Percentiles rank a stretch among this genome's conserved stretches.
These are phyloP conservation scores for Chrysochromulina tobinii DNA, from an alignment of 78 protist species.

Conservation along the genomic window DNA sequence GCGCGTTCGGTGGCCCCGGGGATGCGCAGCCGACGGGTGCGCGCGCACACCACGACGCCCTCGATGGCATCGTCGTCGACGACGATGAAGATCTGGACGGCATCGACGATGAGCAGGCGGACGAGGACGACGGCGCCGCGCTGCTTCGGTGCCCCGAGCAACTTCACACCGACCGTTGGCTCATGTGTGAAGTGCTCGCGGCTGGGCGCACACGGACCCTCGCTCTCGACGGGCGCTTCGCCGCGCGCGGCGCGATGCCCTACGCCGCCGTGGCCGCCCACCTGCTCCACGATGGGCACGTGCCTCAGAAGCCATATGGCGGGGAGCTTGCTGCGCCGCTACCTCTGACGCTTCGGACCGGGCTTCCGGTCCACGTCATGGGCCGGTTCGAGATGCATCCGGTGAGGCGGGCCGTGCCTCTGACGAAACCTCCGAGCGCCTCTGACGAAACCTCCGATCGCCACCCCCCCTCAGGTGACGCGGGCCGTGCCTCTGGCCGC, in stretches of 20 bases:
- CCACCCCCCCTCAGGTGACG: too few relatives aligned
- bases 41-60: too few relatives aligned
- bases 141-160: neutral
- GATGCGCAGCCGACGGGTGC: too few relatives aligned
- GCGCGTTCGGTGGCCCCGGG: too few relatives aligned
- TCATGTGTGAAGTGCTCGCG: neutral
- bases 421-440: too few relatives aligned
- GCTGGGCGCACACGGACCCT: neutral
- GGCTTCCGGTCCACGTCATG: neutral
- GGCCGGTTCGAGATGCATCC: neutral
- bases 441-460: too few relatives aligned
- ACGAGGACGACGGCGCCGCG: too few relatives aligned
- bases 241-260: neutral
- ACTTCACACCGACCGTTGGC: neutral
- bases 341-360: neutral
- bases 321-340: neutral
- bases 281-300: neutral
- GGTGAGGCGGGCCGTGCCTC: too few relatives aligned
- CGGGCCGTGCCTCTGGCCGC: too few relatives aligned
- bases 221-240: neutral
- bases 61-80: too few relatives aligned
- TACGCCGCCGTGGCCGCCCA: neutral
- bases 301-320: neutral
- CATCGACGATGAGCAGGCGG: too few relatives aligned
- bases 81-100: too few relatives aligned